Evolutionary conservation across 441 rosid genomes (phyloP).

Genomic region (Croton setiger): DNA sequence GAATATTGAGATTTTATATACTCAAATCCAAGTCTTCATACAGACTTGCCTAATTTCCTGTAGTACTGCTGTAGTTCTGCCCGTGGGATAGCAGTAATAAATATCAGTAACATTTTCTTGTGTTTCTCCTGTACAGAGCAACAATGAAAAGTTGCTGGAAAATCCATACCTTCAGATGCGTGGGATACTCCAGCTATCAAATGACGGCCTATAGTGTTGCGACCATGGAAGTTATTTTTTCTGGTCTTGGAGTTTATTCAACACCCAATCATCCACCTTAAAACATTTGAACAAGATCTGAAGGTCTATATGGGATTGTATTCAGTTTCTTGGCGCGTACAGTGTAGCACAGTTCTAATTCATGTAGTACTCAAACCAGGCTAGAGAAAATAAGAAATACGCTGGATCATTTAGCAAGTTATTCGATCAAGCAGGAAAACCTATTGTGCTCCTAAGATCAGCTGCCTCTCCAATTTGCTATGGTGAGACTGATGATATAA

Average conservation of each 20-base stretch:
- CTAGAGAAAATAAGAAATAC: constrained; percentile 13
- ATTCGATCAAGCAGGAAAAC: constrained; percentile 19
- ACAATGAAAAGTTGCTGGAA: constrained; percentile 95
- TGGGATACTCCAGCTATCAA: constrained; percentile 93
- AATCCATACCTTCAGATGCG: constrained; percentile 99
- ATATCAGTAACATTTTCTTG: constrained; percentile 22
- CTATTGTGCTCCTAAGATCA: constrained; percentile 16
- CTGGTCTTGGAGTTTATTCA: constrained; percentile 26
- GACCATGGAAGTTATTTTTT: constrained; percentile 13
- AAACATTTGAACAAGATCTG: constrained; percentile 22
- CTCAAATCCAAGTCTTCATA: neutral
- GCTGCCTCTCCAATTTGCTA: constrained; percentile 20
- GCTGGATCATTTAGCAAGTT: constrained; percentile 20
- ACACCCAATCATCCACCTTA: constrained; percentile 17
- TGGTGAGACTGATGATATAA: constrained; percentile 24
- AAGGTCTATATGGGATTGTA: constrained; percentile 21
- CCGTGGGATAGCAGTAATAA: constrained; percentile 1
- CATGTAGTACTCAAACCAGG: constrained; percentile 16
- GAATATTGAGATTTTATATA: neutral
- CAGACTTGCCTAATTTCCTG: neutral
- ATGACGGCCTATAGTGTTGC: constrained; percentile 43
- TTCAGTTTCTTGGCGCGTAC: constrained; percentile 20
- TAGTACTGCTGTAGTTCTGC: neutral
- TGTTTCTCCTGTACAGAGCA: constrained; percentile 60
- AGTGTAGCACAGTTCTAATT: constrained; percentile 26